These are phyloP conservation scores for Cetraspora pellucida DNA, from an alignment of 192 early-diverging fungal species.

Conservation along the genomic window DNA sequence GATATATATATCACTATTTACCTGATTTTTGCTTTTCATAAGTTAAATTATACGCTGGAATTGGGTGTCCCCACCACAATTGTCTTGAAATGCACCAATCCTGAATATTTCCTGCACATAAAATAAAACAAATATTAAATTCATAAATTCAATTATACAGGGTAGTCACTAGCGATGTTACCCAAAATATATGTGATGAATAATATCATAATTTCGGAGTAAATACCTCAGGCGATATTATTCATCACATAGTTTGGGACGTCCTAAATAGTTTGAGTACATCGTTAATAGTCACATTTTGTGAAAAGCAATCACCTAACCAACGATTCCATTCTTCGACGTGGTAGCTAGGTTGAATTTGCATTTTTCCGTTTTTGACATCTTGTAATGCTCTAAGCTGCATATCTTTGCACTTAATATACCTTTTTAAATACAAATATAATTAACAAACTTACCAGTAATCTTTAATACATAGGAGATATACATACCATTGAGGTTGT, in stretches of 20 bases:
- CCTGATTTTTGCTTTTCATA: constrained; percentile 43
- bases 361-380: constrained; percentile 64
- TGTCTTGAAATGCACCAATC: constrained; percentile 99
- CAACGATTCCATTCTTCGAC: constrained; percentile 87
- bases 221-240: too few species aligned
- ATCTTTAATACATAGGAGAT: background rate
- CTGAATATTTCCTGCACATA: constrained; percentile 63
- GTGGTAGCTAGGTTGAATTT: constrained; percentile 72
- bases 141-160: background rate
- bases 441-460: too few species aligned
- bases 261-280: too few species aligned
- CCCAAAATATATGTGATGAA: too few species aligned
- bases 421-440: constrained; percentile 45
- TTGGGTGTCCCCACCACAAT: constrained; percentile 97
- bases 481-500: constrained; percentile 87
- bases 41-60: constrained; percentile 83
- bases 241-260: too few species aligned
- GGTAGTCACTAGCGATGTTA: too few species aligned
- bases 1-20: background rate
- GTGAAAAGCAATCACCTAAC: constrained; percentile 59
- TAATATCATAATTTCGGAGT: too few species aligned
- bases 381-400: constrained; percentile 67
- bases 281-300: background rate
- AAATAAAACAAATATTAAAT: background rate
- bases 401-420: constrained; percentile 80